Percentiles rank a stretch among this genome's conserved stretches.
Evolutionary conservation across 768 basidiomycete genomes (phyloP).

Genomic region (Glaciozyma antarctica): DNA sequence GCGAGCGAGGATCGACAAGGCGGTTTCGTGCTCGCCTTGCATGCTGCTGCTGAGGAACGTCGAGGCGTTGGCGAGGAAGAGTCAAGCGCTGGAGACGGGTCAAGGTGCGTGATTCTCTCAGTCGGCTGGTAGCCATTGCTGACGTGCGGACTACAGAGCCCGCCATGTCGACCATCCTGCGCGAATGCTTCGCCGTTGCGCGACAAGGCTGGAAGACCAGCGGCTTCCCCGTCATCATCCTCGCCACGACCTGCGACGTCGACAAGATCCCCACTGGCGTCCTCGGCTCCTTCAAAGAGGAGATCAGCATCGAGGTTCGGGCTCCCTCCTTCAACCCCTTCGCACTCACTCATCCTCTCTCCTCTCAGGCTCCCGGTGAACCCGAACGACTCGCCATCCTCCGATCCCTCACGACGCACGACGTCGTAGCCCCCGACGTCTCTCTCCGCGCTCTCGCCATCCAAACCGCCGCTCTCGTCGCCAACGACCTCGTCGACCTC

Average conservation of each 20-base stretch:
- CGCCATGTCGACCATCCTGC: conserved; percentile 50
- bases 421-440: conserved; percentile 61
- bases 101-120: conserved; percentile 47
- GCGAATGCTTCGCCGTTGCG: conserved; percentile 55
- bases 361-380: conserved; percentile 66
- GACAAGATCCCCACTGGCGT: conserved; percentile 57
- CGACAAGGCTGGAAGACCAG: conserved; percentile 51
- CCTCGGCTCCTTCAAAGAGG: conserved; percentile 72
- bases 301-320: conserved; percentile 61
- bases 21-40: conserved; percentile 69
- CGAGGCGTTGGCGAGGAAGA: conserved; percentile 66
- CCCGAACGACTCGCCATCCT: conserved; percentile 59
- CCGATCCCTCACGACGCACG: conserved; percentile 42
- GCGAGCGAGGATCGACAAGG: conserved; percentile 64
- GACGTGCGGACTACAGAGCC: conserved; percentile 44
- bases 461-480: conserved; percentile 83
- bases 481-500: conserved; percentile 66
- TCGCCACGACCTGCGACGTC: conserved; percentile 62
- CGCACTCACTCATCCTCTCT: conserved; percentile 4
- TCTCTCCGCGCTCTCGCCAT: conserved; percentile 61
- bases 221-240: conserved; percentile 62
- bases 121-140: background rate
- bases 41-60: conserved; percentile 68
- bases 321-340: background rate
- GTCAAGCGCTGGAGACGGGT: conserved; percentile 54